Base-by-base conservation (phyloP, 805 yeast species). In the Kuraishia floccosa region DNA sequence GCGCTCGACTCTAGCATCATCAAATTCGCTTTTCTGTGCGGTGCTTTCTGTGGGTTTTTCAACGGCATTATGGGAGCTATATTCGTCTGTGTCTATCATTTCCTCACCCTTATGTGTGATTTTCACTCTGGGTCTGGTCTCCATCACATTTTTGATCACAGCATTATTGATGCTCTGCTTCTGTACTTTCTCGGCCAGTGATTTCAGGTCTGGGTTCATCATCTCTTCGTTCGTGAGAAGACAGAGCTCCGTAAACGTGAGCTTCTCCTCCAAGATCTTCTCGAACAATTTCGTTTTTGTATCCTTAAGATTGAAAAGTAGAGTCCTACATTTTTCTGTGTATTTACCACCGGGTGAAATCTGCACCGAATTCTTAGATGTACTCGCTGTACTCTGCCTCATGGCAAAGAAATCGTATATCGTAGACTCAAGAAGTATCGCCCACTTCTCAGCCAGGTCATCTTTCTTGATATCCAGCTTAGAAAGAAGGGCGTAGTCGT, bases 101-200 rank as follows among this genome's bases (percentile, higher is more conserved):
- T 81, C 87, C 38, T 86, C 94, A 17, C 96, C 95, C 50, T 80
- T 82, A 49, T 85, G 94, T 3, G 95, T 83, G 43, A 85, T 65
- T 41, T 84, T 65, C 40, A 83, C 72, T 27, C 76, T 65, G 12
- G 85, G 85, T 20, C 63, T 72, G 24, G 61, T 67, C 23, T 68
- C 72, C 16, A 54, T 65, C 5, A 26, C 28, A 21, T 37, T 41
- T 26, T 76, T 75, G 30, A 86, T 55, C 10, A 86, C 80, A 12
- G 81, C 66, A 34, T 79, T 76, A 18, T 73, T 63, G 33, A 82
- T 71, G 21, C 78, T 69, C 49, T 81, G 81, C 35, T 70, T 71
- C 31, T 79, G 69, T 8, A 82, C 83, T 30, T 71, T 70, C 39
- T 76, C 80, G 12, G 86, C 87, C 34, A 77, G 68, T 40, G 68